These are phyloP conservation scores for Rhododendron ferrugineum DNA, from an alignment of 148 eudicot genomes.

Conservation along the genomic window DNA sequence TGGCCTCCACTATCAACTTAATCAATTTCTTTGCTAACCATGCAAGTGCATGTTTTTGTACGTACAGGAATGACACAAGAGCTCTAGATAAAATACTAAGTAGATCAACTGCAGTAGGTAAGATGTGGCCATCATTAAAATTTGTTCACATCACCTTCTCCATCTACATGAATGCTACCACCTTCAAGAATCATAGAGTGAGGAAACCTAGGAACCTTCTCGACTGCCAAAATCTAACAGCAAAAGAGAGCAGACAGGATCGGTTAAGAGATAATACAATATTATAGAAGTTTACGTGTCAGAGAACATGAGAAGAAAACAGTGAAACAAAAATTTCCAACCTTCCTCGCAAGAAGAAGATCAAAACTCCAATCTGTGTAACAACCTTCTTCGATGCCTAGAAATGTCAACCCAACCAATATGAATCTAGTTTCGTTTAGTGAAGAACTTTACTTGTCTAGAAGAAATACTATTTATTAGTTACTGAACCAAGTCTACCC, in stretches of 20 bases:
- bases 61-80: background rate
- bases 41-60: background rate
- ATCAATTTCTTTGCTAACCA: background rate
- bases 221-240: constrained; percentile 62
- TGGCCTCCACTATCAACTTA: background rate
- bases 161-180: constrained; percentile 99
- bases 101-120: background rate
- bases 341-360: constrained; percentile 80
- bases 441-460: background rate
- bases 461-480: background rate
- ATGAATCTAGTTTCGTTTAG: background rate
- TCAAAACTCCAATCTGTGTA: constrained; percentile 90
- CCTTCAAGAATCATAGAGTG: constrained; percentile 93
- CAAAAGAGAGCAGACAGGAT: constrained; percentile 2
- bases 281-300: background rate
- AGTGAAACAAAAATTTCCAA: constrained; percentile 22
- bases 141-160: constrained; percentile 57
- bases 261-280: background rate
- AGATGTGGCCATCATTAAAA: background rate
- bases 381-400: constrained; percentile 86
- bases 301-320: background rate
- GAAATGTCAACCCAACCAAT: constrained; percentile 8
- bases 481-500: background rate
- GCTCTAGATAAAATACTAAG: background rate
- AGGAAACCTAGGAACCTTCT: constrained; percentile 74